Evolutionary conservation across 345 rosid species (phyloP).

Genomic region (Citrus medica): DNA sequence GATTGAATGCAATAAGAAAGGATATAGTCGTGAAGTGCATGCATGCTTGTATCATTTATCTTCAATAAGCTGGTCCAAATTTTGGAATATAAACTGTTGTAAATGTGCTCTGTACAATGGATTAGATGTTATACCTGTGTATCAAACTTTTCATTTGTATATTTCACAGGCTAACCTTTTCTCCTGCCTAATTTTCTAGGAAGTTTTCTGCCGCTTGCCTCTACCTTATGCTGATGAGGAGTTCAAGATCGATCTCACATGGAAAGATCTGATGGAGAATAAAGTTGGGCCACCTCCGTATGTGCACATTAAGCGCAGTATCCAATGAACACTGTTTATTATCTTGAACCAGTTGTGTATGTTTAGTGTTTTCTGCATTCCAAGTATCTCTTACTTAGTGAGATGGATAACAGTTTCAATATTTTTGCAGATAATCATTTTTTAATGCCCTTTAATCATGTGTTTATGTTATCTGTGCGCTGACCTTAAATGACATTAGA

Average conservation of each 20-base stretch:
- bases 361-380: conserved; percentile 26
- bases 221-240: conserved; percentile 78
- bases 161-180: conserved; percentile 20
- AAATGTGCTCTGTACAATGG: background rate
- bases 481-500: conserved; percentile 62
- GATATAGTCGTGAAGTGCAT: background rate
- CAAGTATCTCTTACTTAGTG: background rate
- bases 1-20: background rate
- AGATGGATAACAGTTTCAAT: background rate
- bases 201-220: conserved; percentile 72
- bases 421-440: background rate
- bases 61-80: background rate
- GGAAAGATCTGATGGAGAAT: conserved; percentile 50
- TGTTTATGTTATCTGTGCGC: background rate
- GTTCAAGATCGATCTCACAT: conserved; percentile 71
- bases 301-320: conserved; percentile 91
- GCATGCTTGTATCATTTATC: background rate
- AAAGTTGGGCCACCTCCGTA: conserved; percentile 80
- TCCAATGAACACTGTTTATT: conserved; percentile 41
- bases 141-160: background rate
- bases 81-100: background rate
- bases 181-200: conserved; percentile 36
- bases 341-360: background rate
- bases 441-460: background rate
- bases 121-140: background rate